These are phyloP conservation scores for Diplocarpon mali DNA, from an alignment of 2,329 filamentous ascomycete genomes.

Conservation along the genomic window DNA sequence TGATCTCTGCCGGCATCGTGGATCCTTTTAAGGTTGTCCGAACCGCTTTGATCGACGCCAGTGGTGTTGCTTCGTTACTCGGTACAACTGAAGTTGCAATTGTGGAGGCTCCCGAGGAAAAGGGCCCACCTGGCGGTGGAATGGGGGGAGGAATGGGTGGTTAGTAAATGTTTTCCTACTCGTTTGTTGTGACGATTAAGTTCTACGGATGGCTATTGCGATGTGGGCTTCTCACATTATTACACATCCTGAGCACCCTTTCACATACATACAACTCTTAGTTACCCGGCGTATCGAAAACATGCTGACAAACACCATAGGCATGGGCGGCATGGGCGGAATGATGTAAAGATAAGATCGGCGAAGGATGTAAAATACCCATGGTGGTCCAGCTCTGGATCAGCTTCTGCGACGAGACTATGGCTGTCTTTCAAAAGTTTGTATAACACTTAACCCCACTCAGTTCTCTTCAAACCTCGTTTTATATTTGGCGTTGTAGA, in stretches of 20 bases:
- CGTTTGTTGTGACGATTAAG: too few species aligned
- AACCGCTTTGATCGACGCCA: slow-evolving; percentile 88
- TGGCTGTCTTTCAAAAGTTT: slow-evolving; percentile 15
- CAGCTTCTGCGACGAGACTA: slow-evolving; percentile 10
- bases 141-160: slow-evolving; percentile 52
- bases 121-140: slow-evolving; percentile 51
- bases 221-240: too few species aligned
- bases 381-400: slow-evolving; percentile 10
- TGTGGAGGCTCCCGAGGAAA: slow-evolving; percentile 94
- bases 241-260: too few species aligned
- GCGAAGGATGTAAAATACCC: slow-evolving; percentile 22
- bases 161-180: slow-evolving; percentile 12
- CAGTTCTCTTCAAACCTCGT: slow-evolving; percentile 23
- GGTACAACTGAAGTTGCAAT: slow-evolving; percentile 98
- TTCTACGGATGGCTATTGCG: too few species aligned
- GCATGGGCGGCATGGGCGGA: slow-evolving; percentile 28
- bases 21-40: slow-evolving; percentile 99
- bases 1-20: slow-evolving; percentile 94
- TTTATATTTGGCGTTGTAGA: slow-evolving; percentile 23
- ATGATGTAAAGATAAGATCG: slow-evolving; percentile 26
- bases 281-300: not conserved
- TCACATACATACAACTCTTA: too few species aligned
- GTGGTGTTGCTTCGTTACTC: slow-evolving; percentile 89
- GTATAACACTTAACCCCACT: slow-evolving; percentile 25
- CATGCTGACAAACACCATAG: slow-evolving; percentile 30